Conservation (phyloP, 2,329 filamentous ascomycete species). For the Cordyceps pruinosa region DNA sequence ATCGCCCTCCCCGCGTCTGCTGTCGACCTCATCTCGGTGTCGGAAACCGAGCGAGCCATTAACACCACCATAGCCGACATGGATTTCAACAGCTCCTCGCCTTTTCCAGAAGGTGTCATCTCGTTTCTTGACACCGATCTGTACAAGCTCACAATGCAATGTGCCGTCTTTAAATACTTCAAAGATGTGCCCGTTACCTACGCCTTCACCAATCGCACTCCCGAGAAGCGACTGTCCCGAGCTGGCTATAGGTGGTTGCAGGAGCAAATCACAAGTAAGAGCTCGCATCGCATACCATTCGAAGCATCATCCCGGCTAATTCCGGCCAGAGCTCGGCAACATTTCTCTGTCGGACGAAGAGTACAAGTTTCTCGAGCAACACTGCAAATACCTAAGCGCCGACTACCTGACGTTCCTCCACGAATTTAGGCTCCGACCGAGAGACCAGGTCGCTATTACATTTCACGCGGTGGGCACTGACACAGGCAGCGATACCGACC, state of each 20-base stretch:
- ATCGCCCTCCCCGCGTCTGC: not conserved
- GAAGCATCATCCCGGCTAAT: not conserved
- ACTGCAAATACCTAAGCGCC: conserved; percentile 72
- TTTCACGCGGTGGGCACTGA: conserved; percentile 54
- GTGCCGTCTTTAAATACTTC: conserved; percentile 88
- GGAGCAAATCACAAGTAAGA: conserved; percentile 69
- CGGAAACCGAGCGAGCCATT: conserved; percentile 3
- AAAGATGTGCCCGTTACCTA: conserved; percentile 78
- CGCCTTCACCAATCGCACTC: conserved; percentile 90
- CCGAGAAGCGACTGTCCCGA: conserved; percentile 82
- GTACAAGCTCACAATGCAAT: conserved; percentile 99
- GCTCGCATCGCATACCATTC: not conserved
- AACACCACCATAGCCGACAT: conserved; percentile 29
- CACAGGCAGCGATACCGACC: conserved; percentile 54
- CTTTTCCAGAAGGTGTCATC: conserved; percentile 68
- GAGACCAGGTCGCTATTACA: conserved; percentile 67
- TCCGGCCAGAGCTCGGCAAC: conserved; percentile 65
- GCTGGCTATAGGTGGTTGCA: conserved; percentile 80
- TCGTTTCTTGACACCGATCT: conserved; percentile 78
- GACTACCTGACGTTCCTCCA: conserved; percentile 77
- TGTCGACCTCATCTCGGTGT: not conserved
- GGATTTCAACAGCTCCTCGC: conserved; percentile 60
- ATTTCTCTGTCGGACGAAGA: conserved; percentile 75
- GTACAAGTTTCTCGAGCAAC: conserved; percentile 65
- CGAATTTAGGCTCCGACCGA: conserved; percentile 72